These are phyloP conservation scores for Kwoniella newhampshirensis DNA, from an alignment of 768 basidiomycete species.

Conservation along the genomic window DNA sequence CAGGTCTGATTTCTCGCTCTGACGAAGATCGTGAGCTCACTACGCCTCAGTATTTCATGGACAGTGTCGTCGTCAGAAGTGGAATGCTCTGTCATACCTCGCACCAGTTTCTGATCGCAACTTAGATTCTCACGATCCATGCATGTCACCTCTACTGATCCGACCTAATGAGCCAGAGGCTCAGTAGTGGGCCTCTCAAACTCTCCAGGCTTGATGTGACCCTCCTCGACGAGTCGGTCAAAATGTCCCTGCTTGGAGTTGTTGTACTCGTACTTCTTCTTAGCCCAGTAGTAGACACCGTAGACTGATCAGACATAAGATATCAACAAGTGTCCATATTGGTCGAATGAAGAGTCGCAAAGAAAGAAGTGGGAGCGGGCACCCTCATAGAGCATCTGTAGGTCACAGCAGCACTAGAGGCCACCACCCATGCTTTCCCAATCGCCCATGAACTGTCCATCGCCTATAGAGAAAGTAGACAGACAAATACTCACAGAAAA, in stretches of 20 bases:
- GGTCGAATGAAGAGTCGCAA: too few species aligned
- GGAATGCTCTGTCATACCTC: too few species aligned
- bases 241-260: slow-evolving; percentile 52
- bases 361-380: too few species aligned
- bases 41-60: too few species aligned
- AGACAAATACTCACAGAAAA: slow-evolving; percentile 62
- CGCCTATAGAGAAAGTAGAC: not conserved
- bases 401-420: too few species aligned
- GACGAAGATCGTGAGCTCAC: too few species aligned
- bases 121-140: not conserved
- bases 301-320: slow-evolving; percentile 61
- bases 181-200: slow-evolving; percentile 20
- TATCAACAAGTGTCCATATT: not conserved
- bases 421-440: too few species aligned
- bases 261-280: slow-evolving; percentile 54
- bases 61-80: too few species aligned
- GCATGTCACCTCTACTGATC: not conserved
- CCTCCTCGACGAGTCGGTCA: slow-evolving; percentile 32
- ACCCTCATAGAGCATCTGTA: too few species aligned
- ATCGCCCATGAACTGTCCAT: too few species aligned
- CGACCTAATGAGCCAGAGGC: slow-evolving; percentile 26
- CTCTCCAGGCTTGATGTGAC: slow-evolving; percentile 23
- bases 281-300: slow-evolving; percentile 75
- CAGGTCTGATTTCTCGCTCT: too few species aligned
- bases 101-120: not conserved